These are phyloP conservation scores for Xylariaceae sp. DNA, from an alignment of 2,329 filamentous ascomycete genomes.

Conservation along the genomic window DNA sequence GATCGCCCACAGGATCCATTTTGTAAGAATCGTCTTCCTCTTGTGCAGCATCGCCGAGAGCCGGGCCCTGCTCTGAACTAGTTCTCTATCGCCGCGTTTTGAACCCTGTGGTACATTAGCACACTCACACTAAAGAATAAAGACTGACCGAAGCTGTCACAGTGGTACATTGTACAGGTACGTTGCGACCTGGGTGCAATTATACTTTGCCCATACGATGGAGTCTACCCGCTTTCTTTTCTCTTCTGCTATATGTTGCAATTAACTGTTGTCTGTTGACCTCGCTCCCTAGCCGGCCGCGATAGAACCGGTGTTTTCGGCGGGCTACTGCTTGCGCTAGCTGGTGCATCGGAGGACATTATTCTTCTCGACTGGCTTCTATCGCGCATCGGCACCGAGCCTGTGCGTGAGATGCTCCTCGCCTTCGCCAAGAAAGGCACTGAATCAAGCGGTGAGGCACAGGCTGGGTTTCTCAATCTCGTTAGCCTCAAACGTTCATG, in stretches of 20 bases:
- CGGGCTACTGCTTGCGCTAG: conserved; percentile 49
- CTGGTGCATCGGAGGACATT: conserved; percentile 42
- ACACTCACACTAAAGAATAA: too few species aligned
- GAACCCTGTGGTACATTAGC: too few species aligned
- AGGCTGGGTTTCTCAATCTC: conserved; percentile 50
- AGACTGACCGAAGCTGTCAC: too few species aligned
- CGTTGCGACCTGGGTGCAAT: conserved; percentile 11
- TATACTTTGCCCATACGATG: conserved; percentile 1
- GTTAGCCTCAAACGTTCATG: conserved; percentile 41
- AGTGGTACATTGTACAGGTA: conserved; percentile 55
- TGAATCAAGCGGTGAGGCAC: conserved; percentile 35
- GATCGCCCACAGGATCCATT: conserved; percentile 45
- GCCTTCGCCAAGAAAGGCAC: conserved; percentile 40
- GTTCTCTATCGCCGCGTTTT: too few species aligned
- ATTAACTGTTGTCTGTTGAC: neutral
- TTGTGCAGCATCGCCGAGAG: too few species aligned
- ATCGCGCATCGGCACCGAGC: conserved; percentile 52
- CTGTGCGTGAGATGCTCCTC: conserved; percentile 47
- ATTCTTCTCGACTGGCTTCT: conserved; percentile 52
- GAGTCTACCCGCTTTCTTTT: neutral
- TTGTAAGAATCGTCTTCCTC: conserved; percentile 2
- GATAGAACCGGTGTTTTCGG: conserved; percentile 54
- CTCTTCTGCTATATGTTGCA: conserved; percentile 1
- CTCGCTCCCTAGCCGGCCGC: conserved; percentile 43
- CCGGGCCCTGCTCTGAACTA: too few species aligned